Evolutionary conservation across 352 stramenopile species (phyloP), one percentile per base, ranked within the genome.

Genomic region (Pythium phragmitis): DNA sequence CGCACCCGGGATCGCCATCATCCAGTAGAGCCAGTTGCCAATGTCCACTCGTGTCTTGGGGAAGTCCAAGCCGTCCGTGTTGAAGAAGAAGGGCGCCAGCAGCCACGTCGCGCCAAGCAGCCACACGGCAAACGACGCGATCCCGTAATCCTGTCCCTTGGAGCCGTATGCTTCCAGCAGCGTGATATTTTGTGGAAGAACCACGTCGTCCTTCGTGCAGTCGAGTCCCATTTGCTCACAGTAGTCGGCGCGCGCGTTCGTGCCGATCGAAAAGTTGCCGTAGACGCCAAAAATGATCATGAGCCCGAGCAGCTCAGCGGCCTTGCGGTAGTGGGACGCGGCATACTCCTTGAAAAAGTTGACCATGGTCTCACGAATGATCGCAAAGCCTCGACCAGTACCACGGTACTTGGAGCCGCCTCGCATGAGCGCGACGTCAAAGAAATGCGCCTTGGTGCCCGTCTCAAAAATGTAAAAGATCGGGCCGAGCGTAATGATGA

Each of bases 391-490:
- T 68, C 87, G 83, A 19, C 87, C 87, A 0, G 87, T 96, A 53
- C 81, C 87, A 49, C 83, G 82, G 69, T 94, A 96, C 68, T 96
- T 94, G 12, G 85, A 92, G 17, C 87, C 85, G 63, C 87, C 87
- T 49, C 84, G 82, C 82, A 96, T 96, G 41, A 94, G 79, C n/a
- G 83, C 81, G 30, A 91, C 70, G 61, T 96, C 87, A 62, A 88
- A 96, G 41, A 92, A 94, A 57, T 96, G 87, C 19, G 82, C 84
- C 62, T 92, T 92, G 0, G 85, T 96, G 26, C 85, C 85, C 4
- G 82, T 96, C 65, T 94, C 82, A 41, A 96, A 96, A 46, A 92
- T 94, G 72, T 93, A 96, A 52, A 94, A 96, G 16, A 96, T 57
- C 7, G 87, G 82, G 21, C 85, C 87, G n/a, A 96, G 73, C 14